phyloP scores from a whole-genome alignment of 176 grass and related monocot genomes.

The Chrysopogon serrulatus region DNA sequence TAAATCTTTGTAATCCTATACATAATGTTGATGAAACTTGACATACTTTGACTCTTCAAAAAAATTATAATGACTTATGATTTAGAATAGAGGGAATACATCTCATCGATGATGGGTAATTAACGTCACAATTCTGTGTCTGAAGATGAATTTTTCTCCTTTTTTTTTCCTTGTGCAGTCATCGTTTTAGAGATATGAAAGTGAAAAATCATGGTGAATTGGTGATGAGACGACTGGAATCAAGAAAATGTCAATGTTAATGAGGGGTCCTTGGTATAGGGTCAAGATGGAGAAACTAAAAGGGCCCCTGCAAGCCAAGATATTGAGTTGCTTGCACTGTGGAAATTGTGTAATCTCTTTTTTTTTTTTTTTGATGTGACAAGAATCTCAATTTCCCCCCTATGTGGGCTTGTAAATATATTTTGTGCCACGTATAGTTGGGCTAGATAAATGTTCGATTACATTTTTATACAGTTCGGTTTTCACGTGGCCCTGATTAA shows the following conservation, averaged over 20 bases:
- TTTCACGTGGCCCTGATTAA: background rate
- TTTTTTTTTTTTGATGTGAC: background rate
- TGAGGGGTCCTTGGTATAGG: background rate
- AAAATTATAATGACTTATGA: too few relatives aligned
- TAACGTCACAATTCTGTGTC: background rate
- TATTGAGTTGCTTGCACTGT: background rate
- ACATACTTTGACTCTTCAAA: too few relatives aligned
- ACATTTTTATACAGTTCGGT: background rate
- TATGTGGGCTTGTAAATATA: background rate
- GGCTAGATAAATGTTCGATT: background rate
- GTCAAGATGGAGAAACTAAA: background rate
- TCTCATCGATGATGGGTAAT: background rate
- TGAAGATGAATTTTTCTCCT: background rate
- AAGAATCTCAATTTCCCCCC: background rate
- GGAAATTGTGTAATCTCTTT: background rate
- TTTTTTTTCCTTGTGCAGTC: conserved; percentile 34
- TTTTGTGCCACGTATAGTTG: background rate
- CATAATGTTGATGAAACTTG: too few relatives aligned
- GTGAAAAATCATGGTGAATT: background rate
- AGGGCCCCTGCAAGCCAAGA: background rate
- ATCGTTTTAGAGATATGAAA: conserved; percentile 89
- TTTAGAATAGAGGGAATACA: too few relatives aligned
- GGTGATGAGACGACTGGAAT: background rate
- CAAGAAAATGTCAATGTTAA: background rate
- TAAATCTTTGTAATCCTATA: too few relatives aligned